Conservation (phyloP, 805 yeast genomes). For the Saccharomyces jurei region DNA sequence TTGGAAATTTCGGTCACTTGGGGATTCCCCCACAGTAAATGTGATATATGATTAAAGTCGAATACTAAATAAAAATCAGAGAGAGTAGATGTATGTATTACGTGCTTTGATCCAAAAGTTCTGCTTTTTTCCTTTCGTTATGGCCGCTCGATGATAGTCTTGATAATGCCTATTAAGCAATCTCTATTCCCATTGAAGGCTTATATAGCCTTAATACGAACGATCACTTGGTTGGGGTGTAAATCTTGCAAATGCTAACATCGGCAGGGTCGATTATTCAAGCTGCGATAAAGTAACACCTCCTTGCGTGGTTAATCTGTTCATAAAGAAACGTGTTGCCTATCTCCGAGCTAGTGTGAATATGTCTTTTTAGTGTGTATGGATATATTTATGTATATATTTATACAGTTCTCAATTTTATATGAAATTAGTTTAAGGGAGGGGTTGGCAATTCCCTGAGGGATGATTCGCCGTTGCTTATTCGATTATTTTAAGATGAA, state of each 20-base stretch:
- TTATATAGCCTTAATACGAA: constrained; percentile 61
- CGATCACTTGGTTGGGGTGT: constrained; percentile 61
- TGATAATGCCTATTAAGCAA: constrained; percentile 57
- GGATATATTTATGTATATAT: not conserved
- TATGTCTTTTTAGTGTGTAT: not conserved
- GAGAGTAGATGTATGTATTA: too few relatives aligned
- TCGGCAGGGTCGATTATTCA: constrained; percentile 57
- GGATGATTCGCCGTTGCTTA: not conserved
- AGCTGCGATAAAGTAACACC: constrained; percentile 58
- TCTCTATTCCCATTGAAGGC: constrained; percentile 65
- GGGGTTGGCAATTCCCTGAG: not conserved
- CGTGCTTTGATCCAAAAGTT: too few relatives aligned
- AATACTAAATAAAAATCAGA: too few relatives aligned
- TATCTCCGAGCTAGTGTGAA: constrained; percentile 4
- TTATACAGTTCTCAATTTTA: not conserved
- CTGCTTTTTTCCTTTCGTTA: not conserved
- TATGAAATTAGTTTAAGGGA: not conserved
- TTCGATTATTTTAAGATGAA: not conserved
- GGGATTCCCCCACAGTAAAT: not conserved
- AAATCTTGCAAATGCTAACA: constrained; percentile 55
- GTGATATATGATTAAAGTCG: not conserved
- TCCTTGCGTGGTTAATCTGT: constrained; percentile 4
- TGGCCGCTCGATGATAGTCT: constrained; percentile 80
- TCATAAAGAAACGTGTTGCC: constrained; percentile 2
- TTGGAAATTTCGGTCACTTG: not conserved